Base-by-base conservation (phyloP, 75 land plant genomes). In the Selaginella tamariscina region DNA sequence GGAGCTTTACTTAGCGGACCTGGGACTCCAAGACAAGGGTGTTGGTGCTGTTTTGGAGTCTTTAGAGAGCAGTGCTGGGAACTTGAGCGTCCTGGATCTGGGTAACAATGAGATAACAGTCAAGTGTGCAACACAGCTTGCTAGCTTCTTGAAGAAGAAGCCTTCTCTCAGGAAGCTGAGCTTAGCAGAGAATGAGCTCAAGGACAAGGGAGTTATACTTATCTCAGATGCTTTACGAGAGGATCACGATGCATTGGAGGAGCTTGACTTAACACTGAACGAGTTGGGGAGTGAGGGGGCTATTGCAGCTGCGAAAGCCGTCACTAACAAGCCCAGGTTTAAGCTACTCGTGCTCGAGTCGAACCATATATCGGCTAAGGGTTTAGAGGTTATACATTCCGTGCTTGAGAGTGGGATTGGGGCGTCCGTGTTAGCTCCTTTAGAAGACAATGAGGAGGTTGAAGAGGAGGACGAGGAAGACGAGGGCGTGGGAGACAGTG, bases 51-150 rank as follows among this genome's bases (percentile, higher is more conserved):
- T 95, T 55, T 64, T 73, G 2, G 78, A 82, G 70, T 88, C 97
- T 33, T 74, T 95, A 1, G 73, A 81, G 60, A 79, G 82, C 15
- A 83, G 80, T 65, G 84, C 86, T 64, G 83, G 87, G 21, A 75
- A 75, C 1, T 82, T 95, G 24, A 73, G 79, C 49, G 81, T 95
- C 56, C 74, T 95, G 1, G 96, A 95, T 39, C 77, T 95, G 54
- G 92, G 98, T 55, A 89, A 94, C 65, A 95, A 95, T 79, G 96
- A 90, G 1, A 82, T 95, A 32, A 87, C 88, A 28, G 70, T 33
- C 2, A 70, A 78, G 67, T 73, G 71, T 44, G 96, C 86, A 27
- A 56, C 77, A 59, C 54, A 82, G 32, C 65, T 95, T 56, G 87
- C 83, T 28, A 72, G 75, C 11, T 90, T 82, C 59, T 65, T 95